phyloP scores from a whole-genome alignment of 495 filamentous ascomycete genomes.

The Penicillium riverlandense region DNA sequence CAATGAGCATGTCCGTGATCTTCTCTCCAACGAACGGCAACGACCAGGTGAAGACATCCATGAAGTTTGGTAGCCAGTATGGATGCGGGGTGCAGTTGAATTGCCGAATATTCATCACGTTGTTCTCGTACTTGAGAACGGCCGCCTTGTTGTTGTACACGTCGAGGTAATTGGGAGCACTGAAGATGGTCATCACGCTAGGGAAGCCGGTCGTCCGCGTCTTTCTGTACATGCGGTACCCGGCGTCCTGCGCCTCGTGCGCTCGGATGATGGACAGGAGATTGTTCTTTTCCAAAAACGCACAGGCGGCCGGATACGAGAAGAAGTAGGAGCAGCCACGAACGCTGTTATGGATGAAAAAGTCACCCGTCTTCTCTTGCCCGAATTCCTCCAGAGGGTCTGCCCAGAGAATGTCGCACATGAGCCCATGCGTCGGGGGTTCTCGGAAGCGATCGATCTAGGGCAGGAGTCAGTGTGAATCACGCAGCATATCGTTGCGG shows the following conservation, averaged over 20 bases:
- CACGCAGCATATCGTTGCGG: neutral
- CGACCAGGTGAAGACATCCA: slow-evolving; percentile 99
- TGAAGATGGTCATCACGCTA: slow-evolving; percentile 99
- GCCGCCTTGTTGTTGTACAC: slow-evolving; percentile 99
- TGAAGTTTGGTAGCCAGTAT: slow-evolving; percentile 99
- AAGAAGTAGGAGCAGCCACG: slow-evolving; percentile 99
- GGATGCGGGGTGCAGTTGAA: slow-evolving; percentile 99
- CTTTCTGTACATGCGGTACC: slow-evolving; percentile 98
- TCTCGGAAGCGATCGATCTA: slow-evolving; percentile 98
- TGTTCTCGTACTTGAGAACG: slow-evolving; percentile 98
- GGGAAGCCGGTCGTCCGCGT: slow-evolving; percentile 96
- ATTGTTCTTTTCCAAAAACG: slow-evolving; percentile 98
- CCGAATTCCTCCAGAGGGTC: slow-evolving; percentile 99
- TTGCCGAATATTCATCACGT: slow-evolving; percentile 99
- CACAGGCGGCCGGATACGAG: slow-evolving; percentile 96
- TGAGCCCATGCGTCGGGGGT: slow-evolving; percentile 92
- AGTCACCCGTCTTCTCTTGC: slow-evolving; percentile 95
- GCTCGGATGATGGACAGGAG: slow-evolving; percentile 94
- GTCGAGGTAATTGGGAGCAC: slow-evolving; percentile 95
- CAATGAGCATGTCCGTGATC: slow-evolving; percentile 99
- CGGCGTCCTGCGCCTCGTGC: slow-evolving; percentile 98
- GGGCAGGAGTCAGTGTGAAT: neutral
- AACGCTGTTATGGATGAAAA: slow-evolving; percentile 96
- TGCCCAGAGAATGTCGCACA: slow-evolving; percentile 99
- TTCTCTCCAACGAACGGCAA: slow-evolving; percentile 98